Percentiles rank a stretch among this genome's conserved stretches.
Evolutionary conservation across 2,329 filamentous ascomycete genomes (phyloP).

Genomic region (Cladophialophora immunda): DNA sequence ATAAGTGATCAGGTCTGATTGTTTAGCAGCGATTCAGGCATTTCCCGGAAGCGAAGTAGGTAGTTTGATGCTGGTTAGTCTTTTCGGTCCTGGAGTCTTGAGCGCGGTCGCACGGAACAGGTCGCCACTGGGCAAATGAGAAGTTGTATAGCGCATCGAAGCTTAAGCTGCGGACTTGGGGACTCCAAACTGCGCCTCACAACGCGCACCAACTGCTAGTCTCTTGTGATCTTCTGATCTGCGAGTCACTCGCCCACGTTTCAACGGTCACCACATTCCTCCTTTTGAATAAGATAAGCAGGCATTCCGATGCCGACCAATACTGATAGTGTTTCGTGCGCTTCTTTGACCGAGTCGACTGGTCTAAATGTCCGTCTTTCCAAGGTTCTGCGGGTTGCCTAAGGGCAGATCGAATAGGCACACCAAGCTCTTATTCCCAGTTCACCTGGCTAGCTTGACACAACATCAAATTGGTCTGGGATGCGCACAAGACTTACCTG

Average conservation of each 20-base stretch:
- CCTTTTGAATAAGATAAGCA: conserved; percentile 16
- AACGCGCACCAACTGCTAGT: neutral
- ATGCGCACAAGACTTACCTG: neutral
- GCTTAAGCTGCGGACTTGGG: neutral
- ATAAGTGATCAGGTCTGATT: conserved; percentile 18
- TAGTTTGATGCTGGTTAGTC: conserved; percentile 3
- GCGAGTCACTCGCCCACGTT: conserved; percentile 7
- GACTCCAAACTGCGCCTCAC: conserved; percentile 16
- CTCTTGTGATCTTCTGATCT: conserved; percentile 12
- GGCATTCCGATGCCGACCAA: neutral
- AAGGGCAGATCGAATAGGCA: neutral
- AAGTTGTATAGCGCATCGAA: conserved; percentile 11
- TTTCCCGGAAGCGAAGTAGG: conserved; percentile 19
- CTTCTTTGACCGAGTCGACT: neutral
- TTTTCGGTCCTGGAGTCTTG: neutral
- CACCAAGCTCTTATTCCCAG: neutral
- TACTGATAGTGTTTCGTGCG: neutral
- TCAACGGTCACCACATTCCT: conserved; percentile 7
- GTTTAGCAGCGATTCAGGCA: conserved; percentile 19
- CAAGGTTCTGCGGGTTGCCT: neutral
- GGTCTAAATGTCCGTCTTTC: neutral
- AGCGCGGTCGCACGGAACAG: neutral
- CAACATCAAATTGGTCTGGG: neutral
- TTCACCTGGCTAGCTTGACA: neutral
- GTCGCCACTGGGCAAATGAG: conserved; percentile 10